phyloP scores from a whole-genome alignment of 805 yeast genomes.

The Torulaspora gathmanii region DNA sequence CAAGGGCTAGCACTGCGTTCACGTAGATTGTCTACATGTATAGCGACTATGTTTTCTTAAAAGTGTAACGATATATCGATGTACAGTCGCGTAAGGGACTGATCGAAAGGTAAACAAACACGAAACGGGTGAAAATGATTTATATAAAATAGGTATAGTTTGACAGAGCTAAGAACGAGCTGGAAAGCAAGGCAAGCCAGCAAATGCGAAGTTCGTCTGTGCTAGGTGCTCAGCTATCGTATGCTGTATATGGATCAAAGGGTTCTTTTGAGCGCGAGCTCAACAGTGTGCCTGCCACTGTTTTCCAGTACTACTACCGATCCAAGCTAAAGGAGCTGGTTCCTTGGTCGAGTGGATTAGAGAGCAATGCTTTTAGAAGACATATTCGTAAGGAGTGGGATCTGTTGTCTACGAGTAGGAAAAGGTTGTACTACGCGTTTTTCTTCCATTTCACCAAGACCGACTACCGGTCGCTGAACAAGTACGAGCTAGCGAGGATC shows the following conservation, averaged over 20 bases:
- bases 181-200: neutral
- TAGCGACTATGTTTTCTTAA: neutral
- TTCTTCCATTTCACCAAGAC: constrained; percentile 19
- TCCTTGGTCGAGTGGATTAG: neutral
- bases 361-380: constrained; percentile 18
- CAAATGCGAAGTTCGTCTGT: constrained; percentile 8
- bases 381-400: constrained; percentile 27
- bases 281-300: constrained; percentile 20
- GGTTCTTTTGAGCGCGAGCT: constrained; percentile 17
- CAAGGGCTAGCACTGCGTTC: constrained; percentile 12
- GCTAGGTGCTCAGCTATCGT: constrained; percentile 16
- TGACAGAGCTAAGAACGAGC: neutral
- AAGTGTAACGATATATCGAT: neutral
- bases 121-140: neutral
- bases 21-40: neutral
- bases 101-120: constrained; percentile 8
- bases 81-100: neutral
- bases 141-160: no score
- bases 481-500: constrained; percentile 23
- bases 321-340: constrained; percentile 15
- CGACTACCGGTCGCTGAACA: constrained; percentile 15
- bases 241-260: constrained; percentile 11
- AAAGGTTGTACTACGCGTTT: constrained; percentile 23
- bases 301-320: constrained; percentile 24
- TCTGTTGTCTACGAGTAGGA: constrained; percentile 18